Evolutionary conservation across 768 basidiomycete genomes (phyloP), one percentile per base, ranked within the genome.

Genomic region (Pleurotus tuber-regium): DNA sequence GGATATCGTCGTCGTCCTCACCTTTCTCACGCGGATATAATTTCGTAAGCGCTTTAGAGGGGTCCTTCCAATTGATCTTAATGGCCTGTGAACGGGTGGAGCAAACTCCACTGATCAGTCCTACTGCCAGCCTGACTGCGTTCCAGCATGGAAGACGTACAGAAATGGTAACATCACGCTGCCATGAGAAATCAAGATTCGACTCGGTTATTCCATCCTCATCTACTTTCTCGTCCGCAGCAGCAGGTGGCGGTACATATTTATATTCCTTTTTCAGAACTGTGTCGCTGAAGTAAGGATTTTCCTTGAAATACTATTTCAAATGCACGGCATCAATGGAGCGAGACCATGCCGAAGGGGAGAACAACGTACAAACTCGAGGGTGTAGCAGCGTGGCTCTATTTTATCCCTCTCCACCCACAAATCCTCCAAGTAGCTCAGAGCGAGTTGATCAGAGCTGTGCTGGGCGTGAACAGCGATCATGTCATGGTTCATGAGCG

Each of bases 201-300:
- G 86, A 76, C 30, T 80, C 76, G 19, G 86, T 89, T 60, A 92
- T 77, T 16, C 91, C 91, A 62, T 92, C 76, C 58, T 70, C 83
- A 62, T 88, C 87, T 1, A 85, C 73, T 63, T 71, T 74, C 44
- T 89, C 84, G 29, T 70, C 65, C 23, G 74, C 71, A 47, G 78
- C 75, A 19, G 72, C 72, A 33, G 80, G 71, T 2, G 82, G 76
- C 18, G 83, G 75, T 10, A 77, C 66, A 63, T 81, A 87, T 65
- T 85, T 88, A 76, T 81, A 93, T 65, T 87, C 87, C 70, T 93
- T 93, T 68, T 82, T 89, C 63, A 93, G 66, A 31, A 91, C 79
- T 40, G 72, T 71, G 67, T 92, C 83, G 18, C 74, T 72, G 72
- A 93, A 93, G 72, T 82, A 89, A 18, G 88, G 88, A 70, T 93